Evolutionary conservation across 140 eudicot genomes (phyloP), one percentile per base, ranked within the genome.

Genomic region (Anethum foeniculum): DNA sequence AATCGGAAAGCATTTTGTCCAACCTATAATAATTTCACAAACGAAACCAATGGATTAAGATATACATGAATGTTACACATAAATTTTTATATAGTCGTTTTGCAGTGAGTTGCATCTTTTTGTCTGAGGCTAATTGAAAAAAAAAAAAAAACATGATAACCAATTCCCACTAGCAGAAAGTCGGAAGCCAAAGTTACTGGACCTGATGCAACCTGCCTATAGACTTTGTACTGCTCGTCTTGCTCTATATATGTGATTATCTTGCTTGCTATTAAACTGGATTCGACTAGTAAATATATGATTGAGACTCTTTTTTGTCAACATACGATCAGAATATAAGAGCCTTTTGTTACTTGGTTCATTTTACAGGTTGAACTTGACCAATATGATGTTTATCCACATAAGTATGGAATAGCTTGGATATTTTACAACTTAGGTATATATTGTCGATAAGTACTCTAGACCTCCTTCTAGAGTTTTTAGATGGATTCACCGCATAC

Each of bases 1-100:
- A 65, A 84, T 86, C 21, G 90, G 54, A 82, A 93, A 93, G 81
- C 71, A 73, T 7, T 93, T 91, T 87, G 75, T 85, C 98, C 98
- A 93, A 48, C 97, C 98, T 93, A 79, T 69, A 32, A 28, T 65
- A 30, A 13, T 28, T 21, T 7, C 16, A 62, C 69, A 25, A 60
- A 25, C 4, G 69, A 62, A n/a, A 25, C 34, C 7, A 62, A 23
- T 9, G 6, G 4, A n/a, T n/a, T n/a, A 62, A n/a, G 8, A 62
- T 25, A 62, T n/a, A 25, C 13, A 18, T 58, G 32, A 46, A 30
- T 7, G 47, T 3, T 8, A 62, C 69, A 60, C 30, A n/a, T n/a
- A 8, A 8, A 60, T 60, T n/a, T 58, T 60, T 6, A 60, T 60
- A 9, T 60, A 60, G 68, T 60, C 32, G 4, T 62, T 25, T 25